A percentile compares a stretch with the other conserved stretches of the same genome.
Conservation (phyloP, 495 filamentous ascomycete genomes). For the Neurospora sp. region DNA sequence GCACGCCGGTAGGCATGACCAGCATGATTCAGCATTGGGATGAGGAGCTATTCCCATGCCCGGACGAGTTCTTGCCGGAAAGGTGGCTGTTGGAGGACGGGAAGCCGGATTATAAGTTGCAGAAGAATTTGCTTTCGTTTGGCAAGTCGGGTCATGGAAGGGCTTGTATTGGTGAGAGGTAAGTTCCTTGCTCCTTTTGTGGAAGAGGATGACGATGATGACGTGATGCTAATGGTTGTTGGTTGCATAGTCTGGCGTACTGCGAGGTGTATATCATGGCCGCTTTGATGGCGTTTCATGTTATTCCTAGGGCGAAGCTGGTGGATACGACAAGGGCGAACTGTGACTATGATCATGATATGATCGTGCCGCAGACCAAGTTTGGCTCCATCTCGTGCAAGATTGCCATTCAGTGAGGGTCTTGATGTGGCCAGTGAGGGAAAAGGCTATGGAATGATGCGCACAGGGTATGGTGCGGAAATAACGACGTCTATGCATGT, state of each 20-base stretch:
- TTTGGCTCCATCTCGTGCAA: conserved; percentile 5
- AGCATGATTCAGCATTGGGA: conserved; percentile 38
- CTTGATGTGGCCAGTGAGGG: no score
- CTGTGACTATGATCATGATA: conserved; percentile 20
- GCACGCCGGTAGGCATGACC: conserved; percentile 39
- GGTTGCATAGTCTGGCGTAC: conserved; percentile 18
- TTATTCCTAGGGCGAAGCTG: conserved; percentile 15
- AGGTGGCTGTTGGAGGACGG: conserved; percentile 32
- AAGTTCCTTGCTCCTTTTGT: background rate
- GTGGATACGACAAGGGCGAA: conserved; percentile 17
- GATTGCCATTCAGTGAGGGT: conserved; percentile 1
- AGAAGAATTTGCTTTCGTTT: conserved; percentile 39
- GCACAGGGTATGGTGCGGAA: background rate
- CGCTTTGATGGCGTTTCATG: conserved; percentile 14
- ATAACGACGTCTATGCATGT: background rate
- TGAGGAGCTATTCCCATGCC: conserved; percentile 36
- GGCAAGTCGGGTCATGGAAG: conserved; percentile 31
- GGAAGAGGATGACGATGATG: background rate
- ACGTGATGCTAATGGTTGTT: background rate
- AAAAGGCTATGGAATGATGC: background rate
- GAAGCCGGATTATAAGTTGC: conserved; percentile 22
- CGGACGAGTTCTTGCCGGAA: conserved; percentile 37
- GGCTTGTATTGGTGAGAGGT: conserved; percentile 43
- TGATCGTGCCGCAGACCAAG: conserved; percentile 14
- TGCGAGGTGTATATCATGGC: conserved; percentile 21